phyloP scores from a whole-genome alignment of 2,329 filamentous ascomycete genomes.

The Zasmidium cellare region DNA sequence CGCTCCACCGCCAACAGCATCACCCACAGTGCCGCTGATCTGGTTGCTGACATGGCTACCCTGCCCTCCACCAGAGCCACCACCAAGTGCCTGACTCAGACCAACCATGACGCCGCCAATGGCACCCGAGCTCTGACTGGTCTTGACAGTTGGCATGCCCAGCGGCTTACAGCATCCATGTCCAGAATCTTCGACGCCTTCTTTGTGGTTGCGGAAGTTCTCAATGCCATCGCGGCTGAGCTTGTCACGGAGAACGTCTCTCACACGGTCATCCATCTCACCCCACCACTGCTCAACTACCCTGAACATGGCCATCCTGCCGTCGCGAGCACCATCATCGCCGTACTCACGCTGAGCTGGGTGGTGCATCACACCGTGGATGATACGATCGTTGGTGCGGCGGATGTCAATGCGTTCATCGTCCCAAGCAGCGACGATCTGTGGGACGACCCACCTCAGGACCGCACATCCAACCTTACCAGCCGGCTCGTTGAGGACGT shows the following conservation, averaged over 20 bases:
- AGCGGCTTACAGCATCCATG: constrained; percentile 83
- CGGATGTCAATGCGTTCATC: constrained; percentile 70
- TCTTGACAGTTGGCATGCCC: constrained; percentile 67
- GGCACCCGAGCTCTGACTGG: constrained; percentile 38
- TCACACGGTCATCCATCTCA: constrained; percentile 61
- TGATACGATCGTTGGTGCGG: constrained; percentile 71
- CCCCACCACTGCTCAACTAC: constrained; percentile 83
- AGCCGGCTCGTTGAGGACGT: constrained; percentile 83
- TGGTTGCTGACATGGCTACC: constrained; percentile 21
- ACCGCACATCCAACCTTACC: constrained; percentile 78
- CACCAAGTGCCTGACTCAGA: constrained; percentile 30
- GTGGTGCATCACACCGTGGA: constrained; percentile 82
- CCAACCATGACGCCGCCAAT: constrained; percentile 41
- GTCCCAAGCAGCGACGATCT: constrained; percentile 86
- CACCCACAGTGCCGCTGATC: constrained; percentile 55
- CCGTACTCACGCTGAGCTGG: constrained; percentile 74
- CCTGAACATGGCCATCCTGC: constrained; percentile 75
- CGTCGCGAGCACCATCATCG: constrained; percentile 69
- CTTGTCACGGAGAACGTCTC: constrained; percentile 69
- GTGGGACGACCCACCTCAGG: constrained; percentile 80
- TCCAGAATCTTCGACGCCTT: constrained; percentile 78
- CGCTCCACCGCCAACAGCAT: constrained; percentile 64
- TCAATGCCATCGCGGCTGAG: constrained; percentile 77
- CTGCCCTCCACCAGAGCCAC: constrained; percentile 37
- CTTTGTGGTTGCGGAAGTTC: constrained; percentile 79